A percentile compares a stretch with the other conserved stretches of the same genome.
phyloP scores from a whole-genome alignment of 2,329 filamentous ascomycete species.

The Xylariaceae sp. region DNA sequence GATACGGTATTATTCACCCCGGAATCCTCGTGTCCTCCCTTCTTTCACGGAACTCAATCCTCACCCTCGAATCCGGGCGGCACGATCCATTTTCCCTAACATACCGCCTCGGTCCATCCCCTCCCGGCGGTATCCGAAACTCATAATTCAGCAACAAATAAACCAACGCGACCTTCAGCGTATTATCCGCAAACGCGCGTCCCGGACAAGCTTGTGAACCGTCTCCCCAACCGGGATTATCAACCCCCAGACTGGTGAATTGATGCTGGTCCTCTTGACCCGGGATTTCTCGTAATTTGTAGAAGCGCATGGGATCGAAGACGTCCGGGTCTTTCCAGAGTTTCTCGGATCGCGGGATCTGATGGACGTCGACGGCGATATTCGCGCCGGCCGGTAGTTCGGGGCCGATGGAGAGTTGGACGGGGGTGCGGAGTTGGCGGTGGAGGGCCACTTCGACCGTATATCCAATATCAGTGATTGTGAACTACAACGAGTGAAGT shows the following conservation, averaged over 20 bases:
- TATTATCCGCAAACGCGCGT: slow-evolving; percentile 23
- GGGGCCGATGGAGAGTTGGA: slow-evolving; percentile 23
- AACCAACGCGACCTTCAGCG: slow-evolving; percentile 24
- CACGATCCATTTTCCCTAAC: background rate
- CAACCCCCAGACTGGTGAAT: slow-evolving; percentile 20
- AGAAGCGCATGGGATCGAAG: slow-evolving; percentile 23
- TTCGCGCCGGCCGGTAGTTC: slow-evolving; percentile 22
- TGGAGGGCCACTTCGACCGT: slow-evolving; percentile 22
- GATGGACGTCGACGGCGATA: slow-evolving; percentile 23
- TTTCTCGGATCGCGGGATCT: slow-evolving; percentile 17
- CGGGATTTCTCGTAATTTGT: slow-evolving; percentile 15
- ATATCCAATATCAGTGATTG: too few species aligned
- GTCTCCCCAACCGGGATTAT: slow-evolving; percentile 24
- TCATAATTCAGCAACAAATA: slow-evolving; percentile 25
- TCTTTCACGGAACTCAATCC: background rate
- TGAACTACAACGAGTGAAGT: too few species aligned
- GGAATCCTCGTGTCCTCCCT: background rate
- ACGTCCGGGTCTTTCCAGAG: slow-evolving; percentile 21
- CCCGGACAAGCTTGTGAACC: slow-evolving; percentile 25
- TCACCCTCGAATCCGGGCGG: background rate
- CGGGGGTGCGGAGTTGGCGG: slow-evolving; percentile 15
- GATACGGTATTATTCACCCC: too few species aligned
- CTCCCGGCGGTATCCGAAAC: background rate
- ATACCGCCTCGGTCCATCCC: background rate
- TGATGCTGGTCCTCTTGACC: slow-evolving; percentile 21